Base-by-base conservation (phyloP, 192 early-diverging fungal species). In the Cetraspora pellucida region DNA sequence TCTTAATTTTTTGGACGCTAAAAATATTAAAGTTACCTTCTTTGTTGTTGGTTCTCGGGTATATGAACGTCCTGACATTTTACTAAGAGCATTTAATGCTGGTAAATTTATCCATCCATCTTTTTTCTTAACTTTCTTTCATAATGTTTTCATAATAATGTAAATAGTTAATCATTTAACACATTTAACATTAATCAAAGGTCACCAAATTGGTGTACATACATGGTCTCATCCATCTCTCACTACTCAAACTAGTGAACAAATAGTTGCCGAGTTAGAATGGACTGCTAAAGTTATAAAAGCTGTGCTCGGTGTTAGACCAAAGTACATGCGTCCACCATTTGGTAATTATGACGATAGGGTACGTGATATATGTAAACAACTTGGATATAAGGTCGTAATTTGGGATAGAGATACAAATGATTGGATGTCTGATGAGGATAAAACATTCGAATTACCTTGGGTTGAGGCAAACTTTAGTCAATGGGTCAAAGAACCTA, bases 291-390 rank as follows among this genome's bases (percentile, higher is more conserved):
- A 82, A 65, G 83, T 82, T 19, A 86, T 92, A 74, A 77, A 88
- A 74, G 77, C 72, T 13, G 82, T 80, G 21, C 87, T 85, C 63
- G 90, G 90, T 31, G 67, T 87, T 23, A 64, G 83, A 19, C 89
- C 91, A 23, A 83, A 81, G 66, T 88, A 84, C 76, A 88, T 87
- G 80, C 84, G 91, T 80, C 87, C 90, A 9, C 90, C 90, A 10
- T 90, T 80, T 80, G 88, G 88, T 60, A 91, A 94, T 73, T 80
- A 91, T 45, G 92, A 93, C 74, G 89, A 93, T 78, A 89, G 90
- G 68, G 86, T 93, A 30, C 86, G 93, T 23, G 81, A 77, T 75
- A 90, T 94, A 43, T 81, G 85, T 14, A 54, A 72, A 10, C 86
- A 91, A 60, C 74, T 94, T 75, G 91, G 78, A 8, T 81, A 81